Base-by-base conservation (phyloP, 352 stramenopile species). In the Globisporangium alternatum region DNA sequence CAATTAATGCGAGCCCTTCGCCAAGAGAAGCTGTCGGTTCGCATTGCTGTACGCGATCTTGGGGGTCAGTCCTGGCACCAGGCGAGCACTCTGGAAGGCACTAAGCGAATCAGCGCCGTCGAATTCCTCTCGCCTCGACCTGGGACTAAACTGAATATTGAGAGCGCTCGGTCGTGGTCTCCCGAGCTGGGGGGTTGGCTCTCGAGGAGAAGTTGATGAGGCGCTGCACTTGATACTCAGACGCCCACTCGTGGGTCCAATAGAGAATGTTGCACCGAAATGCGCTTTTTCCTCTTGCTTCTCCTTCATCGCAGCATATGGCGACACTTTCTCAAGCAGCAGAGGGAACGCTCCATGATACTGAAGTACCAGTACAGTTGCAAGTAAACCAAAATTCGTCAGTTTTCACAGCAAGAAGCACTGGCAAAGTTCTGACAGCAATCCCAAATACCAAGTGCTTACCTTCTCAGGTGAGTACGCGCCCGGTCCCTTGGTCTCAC, bases 381-480 rank as follows among this genome's bases (percentile, higher is more conserved):
- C 31, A 37, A 15, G 2, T 25, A 67, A 19, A 37, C 0, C 25
- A 35, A 1, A 31, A 33, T 31, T 41, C 25, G 59, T 55, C 9
- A 41, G 12, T 41, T 9, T 41, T 12, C 9, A 12, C 12, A 15
- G 33, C 13, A 45, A 12, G 17, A 28, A 48, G 19, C 17, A n/a
- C 43, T 48, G 43, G 8, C 39, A 45, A 19, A 13, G 3, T n/a
- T 45, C 15, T 8, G 13, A 45, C 15, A 45, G 35, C 15, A 45
- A 28, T 28, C 39, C n/a, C 30, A 28, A 22, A 56, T 5, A 22
- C 54, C 5, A 25, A 74, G 5, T 3, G 43, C 65, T 54, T 70
- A 89, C 80, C 55, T 64, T 66, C 62, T 86, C 80, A 4, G 71
- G 71, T 12, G 67, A 77, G 61, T 90, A 90, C 9, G 66, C 62